A percentile compares a stretch with the other conserved stretches of the same genome.
Conservation (phyloP, 352 stramenopile species). For the Chrysophaeum taylorii region DNA sequence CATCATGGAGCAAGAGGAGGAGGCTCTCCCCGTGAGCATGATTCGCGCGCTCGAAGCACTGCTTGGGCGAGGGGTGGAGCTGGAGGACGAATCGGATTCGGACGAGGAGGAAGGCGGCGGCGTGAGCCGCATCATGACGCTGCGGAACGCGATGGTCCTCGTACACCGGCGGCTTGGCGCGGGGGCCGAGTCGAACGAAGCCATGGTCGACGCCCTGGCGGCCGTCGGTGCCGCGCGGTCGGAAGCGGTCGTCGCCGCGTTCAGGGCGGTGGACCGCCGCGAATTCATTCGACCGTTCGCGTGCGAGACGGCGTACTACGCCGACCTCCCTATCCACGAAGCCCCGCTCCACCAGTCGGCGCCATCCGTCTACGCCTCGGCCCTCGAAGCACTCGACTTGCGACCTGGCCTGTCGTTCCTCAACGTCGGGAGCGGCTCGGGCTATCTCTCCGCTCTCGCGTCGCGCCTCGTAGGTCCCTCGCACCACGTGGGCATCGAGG, state of each 20-base stretch:
- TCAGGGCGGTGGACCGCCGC: neutral
- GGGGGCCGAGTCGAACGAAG: neutral
- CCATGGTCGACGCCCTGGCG: neutral
- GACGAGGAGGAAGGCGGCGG: no score
- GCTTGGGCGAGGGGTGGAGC: no score
- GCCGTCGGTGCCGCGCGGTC: neutral
- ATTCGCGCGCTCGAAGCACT: no score
- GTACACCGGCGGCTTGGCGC: no score
- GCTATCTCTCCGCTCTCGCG: slow-evolving; percentile 50
- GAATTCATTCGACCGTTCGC: neutral
- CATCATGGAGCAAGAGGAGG: no score
- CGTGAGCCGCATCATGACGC: no score
- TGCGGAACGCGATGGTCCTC: no score
- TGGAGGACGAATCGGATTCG: no score
- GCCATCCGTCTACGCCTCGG: neutral
- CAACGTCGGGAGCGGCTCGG: slow-evolving; percentile 38
- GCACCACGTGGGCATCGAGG: slow-evolving; percentile 12
- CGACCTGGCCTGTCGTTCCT: neutral
- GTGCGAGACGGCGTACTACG: neutral
- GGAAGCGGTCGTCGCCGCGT: neutral
- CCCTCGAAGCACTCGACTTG: neutral
- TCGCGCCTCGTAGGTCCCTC: slow-evolving; percentile 41
- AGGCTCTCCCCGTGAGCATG: no score
- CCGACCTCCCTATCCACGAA: neutral
- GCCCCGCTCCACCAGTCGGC: neutral